Base-by-base conservation (phyloP, 2,329 filamentous ascomycete genomes). In the Pleurostoma richardsiae region DNA sequence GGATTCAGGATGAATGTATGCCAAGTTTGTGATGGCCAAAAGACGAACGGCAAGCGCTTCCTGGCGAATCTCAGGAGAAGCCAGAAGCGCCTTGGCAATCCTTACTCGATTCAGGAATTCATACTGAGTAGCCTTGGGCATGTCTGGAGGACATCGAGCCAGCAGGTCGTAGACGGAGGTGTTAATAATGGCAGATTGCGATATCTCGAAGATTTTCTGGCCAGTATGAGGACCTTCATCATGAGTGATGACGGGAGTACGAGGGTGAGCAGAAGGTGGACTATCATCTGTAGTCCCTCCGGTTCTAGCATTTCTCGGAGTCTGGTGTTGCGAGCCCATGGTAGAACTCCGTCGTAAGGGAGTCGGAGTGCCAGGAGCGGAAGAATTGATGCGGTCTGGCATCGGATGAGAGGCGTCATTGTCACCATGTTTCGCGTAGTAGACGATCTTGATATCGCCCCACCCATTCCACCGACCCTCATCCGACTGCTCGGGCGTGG, bases 1-100 rank as follows among this genome's bases (percentile, higher is more conserved):
- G 4, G 78, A 70, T 59, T 99, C 95, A 3, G 79, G 77, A 55
- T 95, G 86, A 46, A 97, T 88, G 62, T 95, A 96, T 3, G 90
- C 89, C 52, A 99, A 67, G 58, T 97, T 99, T 28, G 88, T 87
- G 49, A 97, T 85, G 10, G 92, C 90, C 39, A 99, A 74, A 36
- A 97, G 73, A 30, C 92, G 86, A 45, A 92, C 82, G 33, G 86
- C 83, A 42, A 99, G 74, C 11, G 92, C 83, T 56, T 87, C 79
- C 60, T 90, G 86, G 40, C 90, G 82, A 27, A 80, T 79, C 49
- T 83, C 76, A 10, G 75, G 63, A 1, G 86, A 84, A 1, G 75
- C 77, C 30, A 81, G 73, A 48, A 99, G 74, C 10, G 89, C 89
- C 63, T 90, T 87, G n/a, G 90, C 88, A 48, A 87, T 81, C 49